A percentile compares a stretch with the other conserved stretches of the same genome.
Conservation (phyloP, 2,329 filamentous ascomycete genomes). For the Leptographium wingfieldii region DNA sequence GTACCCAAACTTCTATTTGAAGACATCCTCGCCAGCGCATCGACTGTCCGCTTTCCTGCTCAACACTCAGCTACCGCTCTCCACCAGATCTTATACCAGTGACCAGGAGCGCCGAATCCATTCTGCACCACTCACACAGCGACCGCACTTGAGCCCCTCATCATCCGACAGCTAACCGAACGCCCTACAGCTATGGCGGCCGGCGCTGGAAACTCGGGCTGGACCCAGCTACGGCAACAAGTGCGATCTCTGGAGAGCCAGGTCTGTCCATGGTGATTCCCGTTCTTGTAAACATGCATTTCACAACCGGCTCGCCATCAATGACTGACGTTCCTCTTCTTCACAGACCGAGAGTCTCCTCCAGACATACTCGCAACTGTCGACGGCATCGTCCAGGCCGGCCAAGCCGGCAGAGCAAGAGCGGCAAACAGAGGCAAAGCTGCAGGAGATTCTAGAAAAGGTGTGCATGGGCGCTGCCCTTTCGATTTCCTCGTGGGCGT, state of each 20-base stretch:
- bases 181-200: conserved; percentile 7
- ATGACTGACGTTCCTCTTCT: background rate
- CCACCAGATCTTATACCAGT: background rate
- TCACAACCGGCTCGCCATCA: background rate
- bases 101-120: background rate
- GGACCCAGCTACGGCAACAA: conserved; percentile 91
- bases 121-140: too few relatives aligned
- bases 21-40: background rate
- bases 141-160: background rate
- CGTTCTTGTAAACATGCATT: background rate
- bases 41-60: background rate
- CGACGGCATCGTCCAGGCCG: conserved; percentile 65
- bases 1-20: background rate
- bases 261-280: conserved; percentile 35
- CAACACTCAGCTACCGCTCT: background rate
- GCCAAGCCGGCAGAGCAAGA: conserved; percentile 80
- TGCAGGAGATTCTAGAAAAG: conserved; percentile 76
- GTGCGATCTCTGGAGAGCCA: conserved; percentile 80
- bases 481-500: background rate
- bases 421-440: conserved; percentile 60
- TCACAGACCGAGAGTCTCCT: conserved; percentile 69
- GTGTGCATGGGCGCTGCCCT: conserved; percentile 28
- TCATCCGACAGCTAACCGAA: background rate
- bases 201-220: conserved; percentile 40
- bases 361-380: conserved; percentile 84